Evolutionary conservation across 805 yeast genomes (phyloP), one percentile per base, ranked within the genome.

Genomic region (Metschnikowia bowlesiae): DNA sequence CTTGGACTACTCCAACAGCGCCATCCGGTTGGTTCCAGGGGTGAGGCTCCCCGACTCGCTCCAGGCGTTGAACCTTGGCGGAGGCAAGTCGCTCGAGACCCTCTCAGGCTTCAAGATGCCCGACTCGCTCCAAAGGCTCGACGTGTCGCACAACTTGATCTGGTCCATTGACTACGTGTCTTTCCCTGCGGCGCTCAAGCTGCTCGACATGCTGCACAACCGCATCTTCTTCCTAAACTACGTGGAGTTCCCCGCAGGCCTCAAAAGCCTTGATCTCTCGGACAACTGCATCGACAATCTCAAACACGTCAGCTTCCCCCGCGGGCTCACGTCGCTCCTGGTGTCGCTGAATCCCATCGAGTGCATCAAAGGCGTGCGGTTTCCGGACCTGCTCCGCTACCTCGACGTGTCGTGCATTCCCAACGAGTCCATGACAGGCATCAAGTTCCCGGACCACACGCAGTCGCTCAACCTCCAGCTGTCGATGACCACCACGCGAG

Each of bases 391-490:
- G 26, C 53, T 74, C 34, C 60, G 60, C 40, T 64, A 64, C 52
- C 61, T 74, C 54, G 78, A 74, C 52, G 51, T 71, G 9, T 71
- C 76, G 6, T 70, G 71, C 48, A 66, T 73, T 8, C 78, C 78
- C 3, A 74, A 73, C 53, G 78, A 74, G 53, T 66, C 74, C 8
- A 73, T 74, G 78, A 68, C 76, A 0, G 76, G 78, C 1, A 65
- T 74, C n/a, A 73, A 70, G 51, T 72, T 74, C 46, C 78, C 78
- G 1, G 78, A 74, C 47, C 63, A 58, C 61, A 56, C 69, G 31
- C 57, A 58, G 22, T 62, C 61, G 1, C 64, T 74, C 45, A 74
- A 74, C 51, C 56, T 74, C 10, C 77, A 73, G 54, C 70, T 69
- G 47, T 70, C 76, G 2, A 74, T 73, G 77, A 71, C 76, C 6